Conservation (phyloP, 2,329 filamentous ascomycete genomes). For the Pseudopithomyces chartarum region DNA sequence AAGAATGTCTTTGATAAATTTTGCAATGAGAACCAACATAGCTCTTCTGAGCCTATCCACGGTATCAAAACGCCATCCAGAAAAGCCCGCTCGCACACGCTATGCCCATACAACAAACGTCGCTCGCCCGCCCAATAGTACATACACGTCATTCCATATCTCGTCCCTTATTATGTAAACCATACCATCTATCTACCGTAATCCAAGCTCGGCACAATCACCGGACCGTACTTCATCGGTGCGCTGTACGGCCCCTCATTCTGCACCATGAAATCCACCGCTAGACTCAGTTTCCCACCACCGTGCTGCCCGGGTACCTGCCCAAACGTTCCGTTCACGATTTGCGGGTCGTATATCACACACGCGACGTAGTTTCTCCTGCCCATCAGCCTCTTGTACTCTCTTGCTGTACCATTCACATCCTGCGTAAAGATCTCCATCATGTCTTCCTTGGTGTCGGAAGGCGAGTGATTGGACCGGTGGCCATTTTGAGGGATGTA, state of each 20-base stretch:
- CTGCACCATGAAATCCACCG: conserved; percentile 96
- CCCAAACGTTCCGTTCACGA: conserved; percentile 58
- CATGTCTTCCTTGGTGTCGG: conserved; percentile 99
- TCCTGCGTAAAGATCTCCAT: conserved; percentile 99
- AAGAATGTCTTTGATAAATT: too few species aligned
- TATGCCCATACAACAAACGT: conserved; percentile 2
- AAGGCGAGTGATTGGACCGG: conserved; percentile 68
- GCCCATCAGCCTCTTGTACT: conserved; percentile 91
- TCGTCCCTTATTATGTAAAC: background rate
- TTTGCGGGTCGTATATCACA: conserved; percentile 91
- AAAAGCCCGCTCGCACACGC: background rate
- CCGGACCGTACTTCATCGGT: conserved; percentile 95
- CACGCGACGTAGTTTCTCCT: conserved; percentile 90
- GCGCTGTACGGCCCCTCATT: conserved; percentile 79
- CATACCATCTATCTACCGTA: conserved; percentile 50
- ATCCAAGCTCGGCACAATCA: conserved; percentile 79
- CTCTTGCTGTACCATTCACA: conserved; percentile 79
- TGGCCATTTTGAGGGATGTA: conserved; percentile 92
- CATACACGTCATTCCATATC: background rate
- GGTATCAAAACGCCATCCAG: background rate
- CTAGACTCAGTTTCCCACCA: conserved; percentile 71
- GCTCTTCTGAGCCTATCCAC: background rate
- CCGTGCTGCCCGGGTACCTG: conserved; percentile 46
- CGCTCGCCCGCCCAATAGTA: conserved; percentile 7
- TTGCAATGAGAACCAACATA: background rate